A percentile compares a stretch with the other conserved stretches of the same genome.
Conservation (phyloP, 2,329 filamentous ascomycete genomes). For the Cercospora zeae-maydis region DNA sequence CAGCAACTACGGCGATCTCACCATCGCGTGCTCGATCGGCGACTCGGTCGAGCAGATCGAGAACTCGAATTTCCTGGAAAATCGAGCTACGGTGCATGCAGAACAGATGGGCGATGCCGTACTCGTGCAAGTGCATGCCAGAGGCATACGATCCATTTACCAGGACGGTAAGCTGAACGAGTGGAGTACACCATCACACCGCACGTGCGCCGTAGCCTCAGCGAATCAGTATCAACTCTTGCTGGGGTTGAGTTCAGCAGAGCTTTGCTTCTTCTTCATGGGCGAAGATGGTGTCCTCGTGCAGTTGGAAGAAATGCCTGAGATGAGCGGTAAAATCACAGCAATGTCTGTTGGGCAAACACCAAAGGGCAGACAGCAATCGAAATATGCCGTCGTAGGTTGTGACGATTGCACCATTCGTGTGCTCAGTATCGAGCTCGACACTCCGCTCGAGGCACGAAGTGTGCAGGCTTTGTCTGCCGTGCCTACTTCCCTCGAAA, state of each 20-base stretch:
- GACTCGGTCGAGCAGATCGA: constrained; percentile 95
- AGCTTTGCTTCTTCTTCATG: constrained; percentile 98
- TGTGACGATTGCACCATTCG: constrained; percentile 96
- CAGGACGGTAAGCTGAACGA: constrained; percentile 76
- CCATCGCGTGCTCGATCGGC: constrained; percentile 88
- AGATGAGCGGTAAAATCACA: constrained; percentile 93
- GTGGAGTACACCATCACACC: constrained; percentile 89
- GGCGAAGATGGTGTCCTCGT: constrained; percentile 88
- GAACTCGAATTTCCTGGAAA: constrained; percentile 86
- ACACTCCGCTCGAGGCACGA: constrained; percentile 86
- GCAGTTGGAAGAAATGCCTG: constrained; percentile 70
- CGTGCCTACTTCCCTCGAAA: constrained; percentile 79
- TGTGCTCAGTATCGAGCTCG: constrained; percentile 53
- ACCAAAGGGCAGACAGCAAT: constrained; percentile 81
- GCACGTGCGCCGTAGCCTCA: constrained; percentile 89
- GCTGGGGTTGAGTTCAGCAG: constrained; percentile 88
- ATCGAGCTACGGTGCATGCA: constrained; percentile 83
- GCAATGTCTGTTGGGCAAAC: constrained; percentile 91
- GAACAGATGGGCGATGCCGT: constrained; percentile 93
- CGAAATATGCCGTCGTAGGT: constrained; percentile 90
- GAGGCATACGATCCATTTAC: constrained; percentile 87
- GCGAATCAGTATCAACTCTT: constrained; percentile 93
- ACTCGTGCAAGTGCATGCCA: constrained; percentile 91
- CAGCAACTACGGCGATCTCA: constrained; percentile 47
- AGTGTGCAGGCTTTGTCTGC: constrained; percentile 92